These are phyloP conservation scores for Fusarium circinatum DNA, from an alignment of 2,329 filamentous ascomycete species.

Conservation along the genomic window DNA sequence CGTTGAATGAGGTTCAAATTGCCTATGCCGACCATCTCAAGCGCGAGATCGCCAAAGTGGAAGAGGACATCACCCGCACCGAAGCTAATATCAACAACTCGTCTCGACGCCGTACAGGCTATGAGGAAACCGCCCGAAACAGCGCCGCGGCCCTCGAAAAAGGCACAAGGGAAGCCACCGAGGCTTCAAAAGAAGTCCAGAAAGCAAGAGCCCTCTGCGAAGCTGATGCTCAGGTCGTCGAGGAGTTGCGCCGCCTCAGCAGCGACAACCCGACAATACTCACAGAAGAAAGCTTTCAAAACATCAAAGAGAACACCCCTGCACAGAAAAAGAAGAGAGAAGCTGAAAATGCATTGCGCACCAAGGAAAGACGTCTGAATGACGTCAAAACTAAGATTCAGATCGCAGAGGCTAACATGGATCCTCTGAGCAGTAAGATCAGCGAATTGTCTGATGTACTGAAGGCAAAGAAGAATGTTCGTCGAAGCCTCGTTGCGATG, in stretches of 20 bases:
- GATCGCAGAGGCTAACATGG: not conserved
- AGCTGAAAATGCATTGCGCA: rapidly evolving
- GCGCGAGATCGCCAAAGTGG: not conserved
- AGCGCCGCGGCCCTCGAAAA: not conserved
- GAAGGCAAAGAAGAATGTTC: not conserved
- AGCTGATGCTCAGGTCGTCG: not conserved
- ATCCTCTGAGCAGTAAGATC: not conserved
- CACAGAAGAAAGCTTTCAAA: not conserved
- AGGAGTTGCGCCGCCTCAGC: not conserved
- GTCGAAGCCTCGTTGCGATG: not conserved
- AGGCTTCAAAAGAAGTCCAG: not conserved
- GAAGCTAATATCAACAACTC: not conserved
- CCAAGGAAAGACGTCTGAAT: not conserved
- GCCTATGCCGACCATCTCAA: not conserved
- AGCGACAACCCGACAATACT: not conserved
- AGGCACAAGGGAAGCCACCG: not conserved
- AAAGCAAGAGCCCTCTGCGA: not conserved
- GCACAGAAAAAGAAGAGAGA: not conserved
- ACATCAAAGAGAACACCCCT: not conserved
- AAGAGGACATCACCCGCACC: not conserved
- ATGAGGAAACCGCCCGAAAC: not conserved
- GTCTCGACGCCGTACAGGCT: not conserved
- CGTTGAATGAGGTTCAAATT: not conserved
- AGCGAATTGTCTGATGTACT: not conserved
- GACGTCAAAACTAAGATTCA: not conserved